Conservation (phyloP, 2,329 filamentous ascomycete genomes). For the Chaetomium globosum region DNA sequence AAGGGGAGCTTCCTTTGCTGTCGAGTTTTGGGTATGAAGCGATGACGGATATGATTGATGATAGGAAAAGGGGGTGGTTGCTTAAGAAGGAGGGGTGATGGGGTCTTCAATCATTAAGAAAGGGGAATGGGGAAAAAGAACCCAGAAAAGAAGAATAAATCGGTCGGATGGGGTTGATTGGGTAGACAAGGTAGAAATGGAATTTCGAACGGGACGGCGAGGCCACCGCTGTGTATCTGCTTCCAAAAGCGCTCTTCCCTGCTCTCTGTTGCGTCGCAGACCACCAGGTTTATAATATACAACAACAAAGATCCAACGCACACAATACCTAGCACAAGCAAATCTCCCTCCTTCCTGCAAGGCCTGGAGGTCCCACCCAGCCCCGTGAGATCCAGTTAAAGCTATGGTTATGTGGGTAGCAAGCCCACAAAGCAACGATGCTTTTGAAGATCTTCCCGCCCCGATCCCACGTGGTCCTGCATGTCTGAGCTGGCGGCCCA, state of each 20-base stretch:
- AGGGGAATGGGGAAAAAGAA: conserved; percentile 5
- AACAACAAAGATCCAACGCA: neutral
- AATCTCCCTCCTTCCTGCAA: neutral
- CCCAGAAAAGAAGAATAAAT: conserved; percentile 5
- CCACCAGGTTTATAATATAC: neutral
- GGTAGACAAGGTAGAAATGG: conserved; percentile 17
- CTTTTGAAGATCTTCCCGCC: neutral
- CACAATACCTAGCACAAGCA: neutral
- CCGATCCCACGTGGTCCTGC: conserved; percentile 13
- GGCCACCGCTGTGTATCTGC: conserved; percentile 25
- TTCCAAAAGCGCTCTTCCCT: conserved; percentile 3
- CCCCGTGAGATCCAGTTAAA: neutral
- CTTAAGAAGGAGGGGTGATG: neutral
- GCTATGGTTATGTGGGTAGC: neutral
- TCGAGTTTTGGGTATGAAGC: conserved; percentile 16
- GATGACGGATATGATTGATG: conserved; percentile 29
- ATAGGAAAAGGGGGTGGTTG: neutral
- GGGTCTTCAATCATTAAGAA: neutral
- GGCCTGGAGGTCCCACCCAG: neutral
- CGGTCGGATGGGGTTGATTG: neutral
- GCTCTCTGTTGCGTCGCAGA: neutral
- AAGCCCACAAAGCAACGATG: neutral
- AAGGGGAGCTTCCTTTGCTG: neutral
- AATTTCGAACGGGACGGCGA: conserved; percentile 5
- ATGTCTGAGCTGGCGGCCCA: conserved; percentile 8